Evolutionary conservation across 805 yeast species (phyloP), one percentile per base, ranked within the genome.

Genomic region (Schizosaccharomyces lindneri): DNA sequence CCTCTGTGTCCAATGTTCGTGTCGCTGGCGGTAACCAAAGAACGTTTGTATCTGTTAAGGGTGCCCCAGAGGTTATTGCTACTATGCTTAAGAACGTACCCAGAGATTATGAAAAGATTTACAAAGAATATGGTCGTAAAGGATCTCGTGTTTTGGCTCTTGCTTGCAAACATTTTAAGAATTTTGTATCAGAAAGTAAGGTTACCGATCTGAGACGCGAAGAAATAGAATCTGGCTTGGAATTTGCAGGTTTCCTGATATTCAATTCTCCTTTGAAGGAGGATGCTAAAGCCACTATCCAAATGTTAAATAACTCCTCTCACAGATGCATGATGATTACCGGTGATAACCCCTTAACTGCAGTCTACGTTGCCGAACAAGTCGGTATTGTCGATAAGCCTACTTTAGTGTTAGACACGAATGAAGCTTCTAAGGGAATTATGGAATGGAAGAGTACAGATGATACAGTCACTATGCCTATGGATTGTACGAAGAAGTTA

Each of bases 311-410:
- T 73, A 95, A 87, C 70, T 88, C 97, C 0, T 81, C 90, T 62
- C 98, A 93, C 72, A 87, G 98, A 9, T 55, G 87, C 71, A 81
- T 93, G 55, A 93, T 93, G 98, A 93, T 93, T 67, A 93, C 98
- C 60, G 98, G 98, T 77, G 98, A 93, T 73, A 93, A 90, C 72
- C 97, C 98, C 48, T 79, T 93, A 70, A 93, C 98, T 66, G 98
- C 98, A 41, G 93, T 93, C 64, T 97, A 90, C 71, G 98, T 93
- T 67, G 97, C 97, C 27, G 82, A 83, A 67, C 95, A 87, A 73
- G 97, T 93, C 63, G 84, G 77, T 21, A 93, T 93, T 69, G 84
- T 88, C 63, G 85, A 84, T 61, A 82, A 87, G 66, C 87, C 84
- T 61, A 86, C 85, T 48, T 76, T 93, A 68, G 87, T 93, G 67